Conservation (phyloP, 768 basidiomycete species). For the Dentipellis fragilis region DNA sequence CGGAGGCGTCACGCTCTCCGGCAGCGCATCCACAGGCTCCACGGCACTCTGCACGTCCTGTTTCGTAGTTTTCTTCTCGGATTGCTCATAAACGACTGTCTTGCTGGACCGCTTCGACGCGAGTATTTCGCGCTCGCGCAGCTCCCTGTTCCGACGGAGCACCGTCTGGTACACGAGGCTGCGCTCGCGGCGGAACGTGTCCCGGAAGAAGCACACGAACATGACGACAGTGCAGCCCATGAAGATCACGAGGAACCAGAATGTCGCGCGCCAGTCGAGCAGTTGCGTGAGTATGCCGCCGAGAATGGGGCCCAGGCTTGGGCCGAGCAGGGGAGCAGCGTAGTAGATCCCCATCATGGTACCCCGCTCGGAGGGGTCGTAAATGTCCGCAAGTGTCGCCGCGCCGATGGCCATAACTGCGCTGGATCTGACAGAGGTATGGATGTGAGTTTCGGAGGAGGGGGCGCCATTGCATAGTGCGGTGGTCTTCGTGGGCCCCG, state of each 20-base stretch:
- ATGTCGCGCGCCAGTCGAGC: constrained; percentile 70
- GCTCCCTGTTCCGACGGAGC: constrained; percentile 30
- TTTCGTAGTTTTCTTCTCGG: background rate
- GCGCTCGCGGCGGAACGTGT: constrained; percentile 77
- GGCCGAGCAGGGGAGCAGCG: constrained; percentile 69
- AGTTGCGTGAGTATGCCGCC: constrained; percentile 59
- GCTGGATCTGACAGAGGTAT: constrained; percentile 27
- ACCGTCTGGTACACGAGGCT: constrained; percentile 71
- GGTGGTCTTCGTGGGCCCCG: background rate
- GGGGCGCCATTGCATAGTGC: background rate
- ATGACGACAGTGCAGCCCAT: constrained; percentile 41
- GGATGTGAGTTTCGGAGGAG: constrained; percentile 1
- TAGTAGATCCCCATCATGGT: constrained; percentile 76
- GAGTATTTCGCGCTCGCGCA: constrained; percentile 9
- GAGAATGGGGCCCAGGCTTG: constrained; percentile 56
- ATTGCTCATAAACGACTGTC: background rate
- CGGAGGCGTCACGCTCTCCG: constrained; percentile 5
- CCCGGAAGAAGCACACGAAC: constrained; percentile 64
- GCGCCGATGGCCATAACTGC: constrained; percentile 67
- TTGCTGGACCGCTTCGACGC: constrained; percentile 18
- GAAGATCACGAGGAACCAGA: constrained; percentile 72
- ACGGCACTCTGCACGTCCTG: background rate
- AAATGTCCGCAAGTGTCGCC: constrained; percentile 72
- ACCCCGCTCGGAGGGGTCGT: constrained; percentile 64
- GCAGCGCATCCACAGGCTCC: constrained; percentile 11